These are phyloP conservation scores for Solanum lignicaule DNA, from an alignment of 257 asterid species.

Conservation along the genomic window DNA sequence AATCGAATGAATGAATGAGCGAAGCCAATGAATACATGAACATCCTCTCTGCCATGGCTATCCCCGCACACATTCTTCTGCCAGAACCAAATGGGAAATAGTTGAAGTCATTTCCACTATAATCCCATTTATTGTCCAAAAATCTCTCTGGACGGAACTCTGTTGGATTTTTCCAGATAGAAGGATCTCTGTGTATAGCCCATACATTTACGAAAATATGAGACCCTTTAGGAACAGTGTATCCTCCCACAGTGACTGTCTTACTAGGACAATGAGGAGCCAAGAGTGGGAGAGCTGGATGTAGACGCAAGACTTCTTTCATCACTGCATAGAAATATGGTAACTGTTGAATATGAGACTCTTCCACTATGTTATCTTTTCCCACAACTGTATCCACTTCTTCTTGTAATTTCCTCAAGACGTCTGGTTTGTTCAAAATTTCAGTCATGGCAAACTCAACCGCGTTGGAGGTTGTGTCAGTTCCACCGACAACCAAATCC, in stretches of 20 bases:
- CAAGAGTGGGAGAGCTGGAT: background rate
- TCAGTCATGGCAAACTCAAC: slow-evolving; percentile 60
- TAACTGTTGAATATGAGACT: background rate
- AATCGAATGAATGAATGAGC: background rate
- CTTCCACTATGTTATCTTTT: background rate
- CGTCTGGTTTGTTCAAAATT: slow-evolving; percentile 24
- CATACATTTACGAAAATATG: background rate
- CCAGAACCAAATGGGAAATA: background rate
- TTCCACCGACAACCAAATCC: slow-evolving; percentile 80
- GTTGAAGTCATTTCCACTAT: background rate
- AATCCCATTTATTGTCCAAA: background rate
- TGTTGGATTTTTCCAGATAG: background rate
- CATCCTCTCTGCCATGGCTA: background rate
- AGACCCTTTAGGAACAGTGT: background rate
- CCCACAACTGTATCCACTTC: slow-evolving; percentile 47
- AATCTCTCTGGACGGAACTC: background rate
- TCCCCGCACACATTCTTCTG: background rate
- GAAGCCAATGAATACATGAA: background rate
- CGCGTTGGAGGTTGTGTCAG: slow-evolving; percentile 56
- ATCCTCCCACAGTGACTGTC: background rate
- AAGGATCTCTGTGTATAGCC: background rate
- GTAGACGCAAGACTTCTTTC: background rate
- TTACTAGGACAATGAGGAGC: background rate
- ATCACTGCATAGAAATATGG: background rate
- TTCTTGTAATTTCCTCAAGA: background rate